A percentile compares a stretch with the other conserved stretches of the same genome.
Evolutionary conservation across 2,329 filamentous ascomycete species (phyloP).

Genomic region (Sclerotinia sclerotiorum): DNA sequence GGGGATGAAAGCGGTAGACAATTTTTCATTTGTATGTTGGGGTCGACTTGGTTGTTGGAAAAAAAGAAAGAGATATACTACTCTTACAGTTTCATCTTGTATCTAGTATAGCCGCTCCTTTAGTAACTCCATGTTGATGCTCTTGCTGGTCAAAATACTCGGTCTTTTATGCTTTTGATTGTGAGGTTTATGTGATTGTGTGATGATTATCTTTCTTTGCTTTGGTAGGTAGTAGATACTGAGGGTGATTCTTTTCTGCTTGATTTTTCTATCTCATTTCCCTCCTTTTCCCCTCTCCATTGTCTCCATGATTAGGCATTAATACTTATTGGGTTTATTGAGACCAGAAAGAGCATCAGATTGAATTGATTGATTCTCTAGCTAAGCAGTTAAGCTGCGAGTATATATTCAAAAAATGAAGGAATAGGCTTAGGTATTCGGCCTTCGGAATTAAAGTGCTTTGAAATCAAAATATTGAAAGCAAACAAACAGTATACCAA

Average conservation of each 20-base stretch:
- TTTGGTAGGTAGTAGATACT: not conserved
- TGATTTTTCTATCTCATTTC: not conserved
- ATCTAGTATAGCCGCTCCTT: constrained; percentile 18
- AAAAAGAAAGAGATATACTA: constrained; percentile 20
- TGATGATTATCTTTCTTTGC: not conserved
- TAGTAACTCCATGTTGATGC: constrained; percentile 9
- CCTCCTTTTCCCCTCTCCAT: no score
- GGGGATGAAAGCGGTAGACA: not conserved
- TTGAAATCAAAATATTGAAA: no score
- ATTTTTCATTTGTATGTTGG: constrained; percentile 7
- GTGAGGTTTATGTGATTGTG: not conserved
- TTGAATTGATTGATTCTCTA: no score
- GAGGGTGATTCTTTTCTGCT: not conserved
- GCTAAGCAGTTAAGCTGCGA: no score
- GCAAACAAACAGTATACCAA: no score
- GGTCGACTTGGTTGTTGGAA: constrained; percentile 14
- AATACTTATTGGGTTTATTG: no score
- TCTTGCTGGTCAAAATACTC: constrained; percentile 19
- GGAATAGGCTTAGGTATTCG: no score
- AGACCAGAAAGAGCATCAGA: no score
- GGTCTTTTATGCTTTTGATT: not conserved
- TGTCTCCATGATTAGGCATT: no score
- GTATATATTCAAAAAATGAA: no score
- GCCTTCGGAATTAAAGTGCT: no score
- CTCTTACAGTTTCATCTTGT: constrained; percentile 10